These are phyloP conservation scores for Phytophthora brassicae DNA, from an alignment of 352 stramenopile genomes.

Conservation along the genomic window DNA sequence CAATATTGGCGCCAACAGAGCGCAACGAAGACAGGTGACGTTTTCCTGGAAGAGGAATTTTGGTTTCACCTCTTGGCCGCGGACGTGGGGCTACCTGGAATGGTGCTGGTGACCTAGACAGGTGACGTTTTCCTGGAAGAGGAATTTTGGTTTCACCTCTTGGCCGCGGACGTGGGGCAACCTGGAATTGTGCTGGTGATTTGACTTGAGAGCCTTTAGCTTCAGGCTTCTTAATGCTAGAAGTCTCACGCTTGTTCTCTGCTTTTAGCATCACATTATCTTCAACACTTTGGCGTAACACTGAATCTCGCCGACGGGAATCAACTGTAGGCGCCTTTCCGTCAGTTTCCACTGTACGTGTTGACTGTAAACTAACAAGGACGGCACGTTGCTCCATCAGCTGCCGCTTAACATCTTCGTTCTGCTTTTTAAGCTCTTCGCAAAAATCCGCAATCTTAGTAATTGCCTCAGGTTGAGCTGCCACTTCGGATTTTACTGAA, in stretches of 20 bases:
- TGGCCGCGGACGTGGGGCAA: conserved; percentile 22
- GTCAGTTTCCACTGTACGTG: conserved; percentile 4
- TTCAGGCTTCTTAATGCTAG: background rate
- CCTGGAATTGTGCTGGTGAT: background rate
- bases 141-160: conserved; percentile 41
- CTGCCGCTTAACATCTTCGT: conserved; percentile 59
- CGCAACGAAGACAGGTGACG: conserved; percentile 3
- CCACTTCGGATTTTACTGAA: background rate
- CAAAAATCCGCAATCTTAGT: conserved; percentile 58
- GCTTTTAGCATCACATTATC: background rate
- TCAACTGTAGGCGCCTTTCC: background rate
- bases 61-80: conserved; percentile 33
- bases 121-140: conserved; percentile 12
- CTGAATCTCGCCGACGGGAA: conserved; percentile 1
- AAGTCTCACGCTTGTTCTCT: background rate
- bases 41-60: conserved; percentile 35
- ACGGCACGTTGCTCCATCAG: conserved; percentile 47
- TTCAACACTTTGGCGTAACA: background rate
- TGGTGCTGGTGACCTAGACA: background rate
- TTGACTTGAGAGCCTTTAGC: background rate
- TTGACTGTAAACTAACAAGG: conserved; percentile 35
- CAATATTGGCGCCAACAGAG: conserved; percentile 17
- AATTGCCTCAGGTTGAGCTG: conserved; percentile 31
- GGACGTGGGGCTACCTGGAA: conserved; percentile 13
- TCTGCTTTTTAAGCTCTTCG: conserved; percentile 57